Percentiles rank a stretch among this genome's conserved stretches.
Conservation (phyloP, 2,329 filamentous ascomycete species). For the Uncinocarpus reesii region DNA sequence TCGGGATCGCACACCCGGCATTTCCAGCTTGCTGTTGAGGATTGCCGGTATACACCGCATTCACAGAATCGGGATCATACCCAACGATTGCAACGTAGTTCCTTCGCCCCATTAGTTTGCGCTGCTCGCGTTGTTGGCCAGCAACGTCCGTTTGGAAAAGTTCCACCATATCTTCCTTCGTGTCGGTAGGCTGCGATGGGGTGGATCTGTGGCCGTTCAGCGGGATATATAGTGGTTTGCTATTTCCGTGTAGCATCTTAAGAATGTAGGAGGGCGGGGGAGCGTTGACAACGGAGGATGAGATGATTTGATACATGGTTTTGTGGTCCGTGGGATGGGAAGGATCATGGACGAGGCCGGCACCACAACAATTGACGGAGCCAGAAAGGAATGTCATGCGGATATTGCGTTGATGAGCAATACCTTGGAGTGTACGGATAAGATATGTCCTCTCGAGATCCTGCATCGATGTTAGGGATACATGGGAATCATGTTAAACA, state of each 20-base stretch:
- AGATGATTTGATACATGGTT: constrained; percentile 98
- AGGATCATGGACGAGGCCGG: constrained; percentile 88
- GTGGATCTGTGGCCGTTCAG: constrained; percentile 65
- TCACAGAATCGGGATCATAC: constrained; percentile 74
- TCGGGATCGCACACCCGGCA: constrained; percentile 33
- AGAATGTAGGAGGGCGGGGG: constrained; percentile 77
- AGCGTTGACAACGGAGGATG: constrained; percentile 81
- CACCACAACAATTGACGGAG: constrained; percentile 78
- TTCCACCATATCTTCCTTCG: constrained; percentile 99
- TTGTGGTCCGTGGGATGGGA: constrained; percentile 87
- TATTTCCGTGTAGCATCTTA: constrained; percentile 81
- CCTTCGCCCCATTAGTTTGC: constrained; percentile 82
- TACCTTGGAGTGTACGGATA: constrained; percentile 89
- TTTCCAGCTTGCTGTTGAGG: constrained; percentile 20
- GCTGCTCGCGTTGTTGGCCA: constrained; percentile 69
- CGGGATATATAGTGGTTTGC: constrained; percentile 83
- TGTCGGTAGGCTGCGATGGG: constrained; percentile 64
- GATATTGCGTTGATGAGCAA: constrained; percentile 86
- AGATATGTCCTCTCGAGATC: constrained; percentile 94
- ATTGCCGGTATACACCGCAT: constrained; percentile 33
- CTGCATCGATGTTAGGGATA: constrained; percentile 29
- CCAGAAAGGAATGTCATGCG: constrained; percentile 96
- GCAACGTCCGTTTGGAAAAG: constrained; percentile 92
- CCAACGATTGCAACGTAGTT: constrained; percentile 93
- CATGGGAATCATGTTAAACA: too few relatives aligned